A percentile compares a stretch with the other conserved stretches of the same genome.
These are phyloP conservation scores for Amanita pseudoporphyria DNA, from an alignment of 768 basidiomycete species.

Conservation along the genomic window DNA sequence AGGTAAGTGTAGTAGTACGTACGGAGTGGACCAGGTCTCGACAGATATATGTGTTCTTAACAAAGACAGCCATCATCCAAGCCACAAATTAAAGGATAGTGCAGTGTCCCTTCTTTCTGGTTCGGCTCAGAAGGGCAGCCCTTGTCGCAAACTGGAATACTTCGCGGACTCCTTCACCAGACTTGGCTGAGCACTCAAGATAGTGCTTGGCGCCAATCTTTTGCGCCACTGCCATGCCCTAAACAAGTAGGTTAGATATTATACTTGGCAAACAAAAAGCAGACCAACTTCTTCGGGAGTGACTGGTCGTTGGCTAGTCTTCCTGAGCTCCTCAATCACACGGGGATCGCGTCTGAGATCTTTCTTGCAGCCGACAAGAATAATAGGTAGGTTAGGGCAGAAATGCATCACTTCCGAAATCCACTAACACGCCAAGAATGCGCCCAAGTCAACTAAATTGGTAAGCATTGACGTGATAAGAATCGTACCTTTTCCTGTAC, in stretches of 20 bases:
- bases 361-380: slow-evolving; percentile 99
- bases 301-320: slow-evolving; percentile 92
- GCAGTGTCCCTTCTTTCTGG: slow-evolving; percentile 34
- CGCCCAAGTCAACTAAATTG: no score
- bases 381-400: slow-evolving; percentile 88
- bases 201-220: slow-evolving; percentile 97
- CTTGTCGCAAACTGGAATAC: slow-evolving; percentile 98
- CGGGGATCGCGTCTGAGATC: slow-evolving; percentile 90
- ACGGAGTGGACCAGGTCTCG: neutral
- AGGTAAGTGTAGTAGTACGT: neutral
- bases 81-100: slow-evolving; percentile 19
- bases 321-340: slow-evolving; percentile 89
- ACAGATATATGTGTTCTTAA: neutral
- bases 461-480: neutral
- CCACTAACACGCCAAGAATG: slow-evolving; percentile 49
- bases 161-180: slow-evolving; percentile 94
- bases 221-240: slow-evolving; percentile 92
- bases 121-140: slow-evolving; percentile 68
- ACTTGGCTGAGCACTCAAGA: slow-evolving; percentile 94
- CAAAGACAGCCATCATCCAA: neutral
- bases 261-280: no score
- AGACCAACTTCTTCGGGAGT: slow-evolving; percentile 77
- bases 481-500: slow-evolving; percentile 94
- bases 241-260: neutral
- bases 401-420: slow-evolving; percentile 99